Base-by-base conservation (phyloP, 768 basidiomycete genomes). In the Phylloporus sp. region DNA sequence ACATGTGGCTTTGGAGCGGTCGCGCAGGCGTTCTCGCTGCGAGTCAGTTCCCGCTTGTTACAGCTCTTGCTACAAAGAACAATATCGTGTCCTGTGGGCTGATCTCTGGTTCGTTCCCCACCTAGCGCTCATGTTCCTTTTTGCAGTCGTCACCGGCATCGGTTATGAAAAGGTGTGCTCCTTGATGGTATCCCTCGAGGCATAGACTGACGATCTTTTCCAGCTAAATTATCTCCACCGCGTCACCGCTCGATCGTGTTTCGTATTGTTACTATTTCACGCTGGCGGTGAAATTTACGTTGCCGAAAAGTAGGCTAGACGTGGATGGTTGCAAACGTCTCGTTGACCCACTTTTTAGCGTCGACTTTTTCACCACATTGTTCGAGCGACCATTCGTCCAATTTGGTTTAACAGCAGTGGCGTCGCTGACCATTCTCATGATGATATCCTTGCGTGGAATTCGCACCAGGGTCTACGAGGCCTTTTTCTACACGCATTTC, bases 401-500 rank as follows among this genome's bases (percentile, higher is more conserved):
- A 7, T 21, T 56, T 14, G 76, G 75, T 8, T 31, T 75, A 5
- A 49, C 60, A 13, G 74, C 77, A 0, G 38, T 68, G 3, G 52
- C 55, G 14, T 50, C 76, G 1, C 65, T 81, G 14, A 63, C 71
- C 2, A 46, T 79, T n/a, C 48, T 81, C 4, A 62, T 59, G 18
- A 33, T 80, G 14, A 46, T 78, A n/a, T 75, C 79, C 6, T 45
- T 82, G 9, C 73, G 77, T 10, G 72, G 71, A 2, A 53, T 82
- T 18, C 73, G 81, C 9, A 58, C 66, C 3, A 64, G 57, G 6
- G 59, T 54, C 2, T 83, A 81, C 44, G 80, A 83, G 54, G 4
- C 74, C 5, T 84, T 84, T 66, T 64, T 78, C 27, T 57, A 73
- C 22, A 32, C 63, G 0, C 82, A 84, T 56, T 70, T 77, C 42